phyloP scores from a whole-genome alignment of 352 stramenopile genomes.

The Phytophthora capsici region DNA sequence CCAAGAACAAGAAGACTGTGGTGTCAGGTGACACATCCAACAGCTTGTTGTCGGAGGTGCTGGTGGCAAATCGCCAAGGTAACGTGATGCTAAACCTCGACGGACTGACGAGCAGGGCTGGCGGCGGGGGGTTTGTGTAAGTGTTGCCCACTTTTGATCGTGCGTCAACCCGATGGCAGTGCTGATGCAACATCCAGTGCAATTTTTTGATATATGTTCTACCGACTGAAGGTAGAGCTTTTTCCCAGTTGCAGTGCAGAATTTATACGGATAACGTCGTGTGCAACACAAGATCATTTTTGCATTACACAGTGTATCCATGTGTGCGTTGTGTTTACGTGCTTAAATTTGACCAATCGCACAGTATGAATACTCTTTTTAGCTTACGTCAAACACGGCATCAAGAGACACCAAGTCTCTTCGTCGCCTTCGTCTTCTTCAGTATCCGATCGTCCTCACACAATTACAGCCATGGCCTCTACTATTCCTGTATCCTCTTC shows the following conservation, averaged over 20 bases:
- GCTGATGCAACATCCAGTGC: constrained; percentile 2
- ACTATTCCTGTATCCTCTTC: not conserved
- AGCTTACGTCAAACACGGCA: constrained; percentile 29
- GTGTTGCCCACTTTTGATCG: constrained; percentile 4
- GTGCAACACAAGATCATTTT: too few relatives aligned
- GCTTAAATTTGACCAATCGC: constrained; percentile 1
- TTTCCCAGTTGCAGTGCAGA: not conserved
- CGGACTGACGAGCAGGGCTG: constrained; percentile 24
- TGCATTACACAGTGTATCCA: too few relatives aligned
- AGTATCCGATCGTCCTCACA: constrained; percentile 3
- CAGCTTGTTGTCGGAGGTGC: constrained; percentile 53
- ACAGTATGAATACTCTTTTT: constrained; percentile 5
- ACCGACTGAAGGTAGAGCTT: constrained; percentile 24
- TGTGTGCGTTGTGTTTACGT: not conserved
- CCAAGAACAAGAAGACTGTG: constrained; percentile 49
- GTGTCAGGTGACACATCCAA: constrained; percentile 56
- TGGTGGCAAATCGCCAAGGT: constrained; percentile 52
- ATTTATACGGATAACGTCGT: too few relatives aligned
- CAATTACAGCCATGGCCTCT: not conserved
- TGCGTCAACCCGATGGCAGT: not conserved
- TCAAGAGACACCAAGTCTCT: not conserved
- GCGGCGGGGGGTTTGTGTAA: constrained; percentile 23
- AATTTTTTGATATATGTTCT: not conserved
- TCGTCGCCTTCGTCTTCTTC: not conserved
- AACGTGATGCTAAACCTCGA: constrained; percentile 55